Evolutionary conservation across 257 asterid species (phyloP).

Genomic region (Petrea volubilis): DNA sequence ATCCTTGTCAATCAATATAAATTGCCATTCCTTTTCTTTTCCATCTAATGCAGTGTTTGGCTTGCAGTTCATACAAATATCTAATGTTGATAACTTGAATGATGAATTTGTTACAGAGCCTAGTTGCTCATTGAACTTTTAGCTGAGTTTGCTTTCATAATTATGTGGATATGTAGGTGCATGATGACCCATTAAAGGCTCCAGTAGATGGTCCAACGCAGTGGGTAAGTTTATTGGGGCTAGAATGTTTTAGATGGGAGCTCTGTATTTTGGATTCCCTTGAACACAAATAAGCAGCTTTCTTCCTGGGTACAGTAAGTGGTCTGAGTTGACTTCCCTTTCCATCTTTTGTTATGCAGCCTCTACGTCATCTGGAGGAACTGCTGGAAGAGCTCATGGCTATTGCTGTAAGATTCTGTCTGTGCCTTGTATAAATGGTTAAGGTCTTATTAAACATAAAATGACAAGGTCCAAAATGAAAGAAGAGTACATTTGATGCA

Average conservation of each 20-base stretch:
- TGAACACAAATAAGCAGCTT: background rate
- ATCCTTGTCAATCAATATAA: background rate
- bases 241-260: background rate
- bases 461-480: background rate
- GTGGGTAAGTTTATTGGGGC: conserved; percentile 59
- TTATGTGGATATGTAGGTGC: conserved; percentile 59
- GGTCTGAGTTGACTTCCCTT: background rate
- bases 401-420: conserved; percentile 62
- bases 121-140: background rate
- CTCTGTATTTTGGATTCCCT: background rate
- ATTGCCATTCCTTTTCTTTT: background rate
- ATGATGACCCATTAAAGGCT: conserved; percentile 83
- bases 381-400: conserved; percentile 79
- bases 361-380: conserved; percentile 91
- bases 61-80: background rate
- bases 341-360: conserved; percentile 50
- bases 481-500: background rate
- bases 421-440: background rate
- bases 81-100: background rate
- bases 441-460: background rate
- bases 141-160: conserved; percentile 2
- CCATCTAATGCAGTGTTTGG: background rate
- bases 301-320: background rate
- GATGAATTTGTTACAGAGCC: conserved; percentile 1
- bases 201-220: conserved; percentile 99